Conservation (phyloP, 202 grass and related monocot species). For the Schoenoplectus tabernaemontani region DNA sequence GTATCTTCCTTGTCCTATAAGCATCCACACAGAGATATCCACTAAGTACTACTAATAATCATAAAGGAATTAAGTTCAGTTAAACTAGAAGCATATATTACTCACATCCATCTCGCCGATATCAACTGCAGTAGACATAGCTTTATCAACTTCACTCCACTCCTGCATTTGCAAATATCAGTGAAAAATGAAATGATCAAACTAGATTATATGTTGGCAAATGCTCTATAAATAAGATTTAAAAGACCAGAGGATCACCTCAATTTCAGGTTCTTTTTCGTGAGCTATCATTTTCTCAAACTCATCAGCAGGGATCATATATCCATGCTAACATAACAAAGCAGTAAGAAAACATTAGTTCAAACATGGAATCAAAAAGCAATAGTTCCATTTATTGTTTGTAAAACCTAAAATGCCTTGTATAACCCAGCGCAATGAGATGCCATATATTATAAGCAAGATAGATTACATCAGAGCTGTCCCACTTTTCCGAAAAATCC, state of each 20-base stretch:
- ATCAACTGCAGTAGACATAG: conserved; percentile 82
- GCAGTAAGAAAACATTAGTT: conserved; percentile 8
- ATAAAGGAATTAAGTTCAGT: conserved; percentile 7
- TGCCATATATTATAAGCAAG: conserved; percentile 1
- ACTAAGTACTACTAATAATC: conserved; percentile 22
- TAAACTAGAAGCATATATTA: conserved; percentile 27
- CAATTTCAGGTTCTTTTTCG: conserved; percentile 44
- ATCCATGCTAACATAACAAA: conserved; percentile 16
- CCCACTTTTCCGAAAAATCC: background rate
- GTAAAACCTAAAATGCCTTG: background rate
- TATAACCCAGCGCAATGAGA: background rate
- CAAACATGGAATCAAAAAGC: background rate
- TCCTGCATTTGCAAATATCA: conserved; percentile 32
- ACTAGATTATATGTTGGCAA: background rate
- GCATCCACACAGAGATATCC: conserved; percentile 16
- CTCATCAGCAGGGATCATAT: conserved; percentile 2
- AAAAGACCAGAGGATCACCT: conserved; percentile 36
- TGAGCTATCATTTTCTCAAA: conserved; percentile 19
- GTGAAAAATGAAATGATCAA: conserved; percentile 19
- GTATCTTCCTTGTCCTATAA: conserved; percentile 55
- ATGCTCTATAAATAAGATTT: background rate
- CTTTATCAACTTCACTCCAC: conserved; percentile 42
- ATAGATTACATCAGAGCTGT: conserved; percentile 16
- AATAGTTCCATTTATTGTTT: background rate
- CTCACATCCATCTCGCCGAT: conserved; percentile 82